Conservation (phyloP, 164 flowering plant species). For the Nymphaea colorata region DNA sequence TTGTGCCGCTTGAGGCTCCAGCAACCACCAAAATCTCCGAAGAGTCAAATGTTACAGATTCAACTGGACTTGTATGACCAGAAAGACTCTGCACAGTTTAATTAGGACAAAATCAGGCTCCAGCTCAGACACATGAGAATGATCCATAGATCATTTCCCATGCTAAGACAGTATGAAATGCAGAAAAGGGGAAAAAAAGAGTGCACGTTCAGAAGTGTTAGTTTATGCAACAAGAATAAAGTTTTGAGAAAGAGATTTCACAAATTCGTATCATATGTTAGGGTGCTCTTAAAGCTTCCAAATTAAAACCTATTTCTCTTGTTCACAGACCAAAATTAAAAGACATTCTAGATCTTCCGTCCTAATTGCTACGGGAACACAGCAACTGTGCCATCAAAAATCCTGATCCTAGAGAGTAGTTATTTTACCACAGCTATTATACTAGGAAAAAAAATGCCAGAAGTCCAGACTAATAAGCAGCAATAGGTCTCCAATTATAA, state of each 20-base stretch:
- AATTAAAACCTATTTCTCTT: too few species aligned
- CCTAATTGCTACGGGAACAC: too few species aligned
- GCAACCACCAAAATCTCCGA: conserved; percentile 93
- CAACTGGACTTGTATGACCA: conserved; percentile 95
- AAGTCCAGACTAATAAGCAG: too few species aligned
- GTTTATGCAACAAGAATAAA: too few species aligned
- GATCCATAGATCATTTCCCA: not conserved
- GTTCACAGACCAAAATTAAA: too few species aligned
- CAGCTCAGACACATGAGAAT: not conserved
- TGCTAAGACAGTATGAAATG: not conserved
- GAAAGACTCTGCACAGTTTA: conserved; percentile 58
- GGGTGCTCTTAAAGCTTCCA: too few species aligned
- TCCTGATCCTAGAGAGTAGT: too few species aligned
- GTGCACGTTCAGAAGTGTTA: not conserved
- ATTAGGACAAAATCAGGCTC: not conserved
- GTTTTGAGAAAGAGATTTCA: not conserved
- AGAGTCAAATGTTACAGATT: conserved; percentile 91
- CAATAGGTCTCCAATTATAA: too few species aligned
- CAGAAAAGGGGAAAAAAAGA: not conserved
- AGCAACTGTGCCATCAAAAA: too few species aligned
- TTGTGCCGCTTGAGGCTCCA: conserved; percentile 96
- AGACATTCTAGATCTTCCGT: too few species aligned
- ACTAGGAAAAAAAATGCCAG: too few species aligned
- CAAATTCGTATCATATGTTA: not conserved
- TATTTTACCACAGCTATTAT: too few species aligned